phyloP scores from a whole-genome alignment of 768 basidiomycete species.

The Dentipellis fragilis region DNA sequence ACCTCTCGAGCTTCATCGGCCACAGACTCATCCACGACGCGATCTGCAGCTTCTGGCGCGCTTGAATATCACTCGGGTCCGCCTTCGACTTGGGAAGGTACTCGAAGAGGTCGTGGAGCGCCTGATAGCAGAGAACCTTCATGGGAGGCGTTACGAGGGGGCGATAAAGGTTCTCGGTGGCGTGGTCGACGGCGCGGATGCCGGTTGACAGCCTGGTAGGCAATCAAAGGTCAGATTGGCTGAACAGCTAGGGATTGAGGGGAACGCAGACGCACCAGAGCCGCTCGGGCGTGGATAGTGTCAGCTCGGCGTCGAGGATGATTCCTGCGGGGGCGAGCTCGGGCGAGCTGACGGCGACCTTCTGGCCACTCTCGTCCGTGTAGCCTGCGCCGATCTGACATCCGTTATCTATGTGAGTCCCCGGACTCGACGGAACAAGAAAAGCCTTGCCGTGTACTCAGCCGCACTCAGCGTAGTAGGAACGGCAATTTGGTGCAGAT shows the following conservation, averaged over 20 bases:
- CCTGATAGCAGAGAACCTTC: conserved; percentile 55
- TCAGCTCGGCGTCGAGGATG: conserved; percentile 70
- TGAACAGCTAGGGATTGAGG: background rate
- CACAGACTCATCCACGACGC: conserved; percentile 78
- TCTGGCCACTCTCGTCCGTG: conserved; percentile 59
- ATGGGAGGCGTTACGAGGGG: conserved; percentile 44
- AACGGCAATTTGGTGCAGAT: conserved; percentile 61
- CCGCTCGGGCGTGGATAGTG: conserved; percentile 60
- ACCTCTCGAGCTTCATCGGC: conserved; percentile 49
- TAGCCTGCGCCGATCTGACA: conserved; percentile 56
- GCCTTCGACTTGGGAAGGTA: conserved; percentile 60
- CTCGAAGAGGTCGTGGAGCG: conserved; percentile 62
- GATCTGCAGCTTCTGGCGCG: conserved; percentile 58
- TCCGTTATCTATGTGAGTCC: background rate
- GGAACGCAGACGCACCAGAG: conserved; percentile 42
- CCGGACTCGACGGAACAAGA: background rate
- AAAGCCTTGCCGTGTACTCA: conserved; percentile 48
- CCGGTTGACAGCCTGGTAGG: conserved; percentile 62
- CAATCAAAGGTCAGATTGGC: background rate
- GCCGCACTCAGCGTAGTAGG: conserved; percentile 78
- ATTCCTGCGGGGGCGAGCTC: conserved; percentile 61
- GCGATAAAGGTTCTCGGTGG: conserved; percentile 61
- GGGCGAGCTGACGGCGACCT: conserved; percentile 45
- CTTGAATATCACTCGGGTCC: conserved; percentile 42
- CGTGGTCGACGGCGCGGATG: conserved; percentile 70